Base-by-base conservation (phyloP, 768 basidiomycete species). In the Suillus clintonianus region DNA sequence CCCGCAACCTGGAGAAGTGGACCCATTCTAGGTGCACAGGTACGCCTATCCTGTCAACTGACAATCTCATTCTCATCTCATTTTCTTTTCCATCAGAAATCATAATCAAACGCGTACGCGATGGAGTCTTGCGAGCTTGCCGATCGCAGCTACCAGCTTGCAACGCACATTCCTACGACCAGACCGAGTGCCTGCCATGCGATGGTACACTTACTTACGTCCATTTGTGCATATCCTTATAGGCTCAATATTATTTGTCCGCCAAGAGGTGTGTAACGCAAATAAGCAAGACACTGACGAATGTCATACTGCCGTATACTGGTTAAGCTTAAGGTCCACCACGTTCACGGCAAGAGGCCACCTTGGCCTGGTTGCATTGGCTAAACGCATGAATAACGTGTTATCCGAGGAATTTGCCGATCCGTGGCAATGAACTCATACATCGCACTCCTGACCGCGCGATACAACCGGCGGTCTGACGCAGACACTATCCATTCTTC, bases 11-110 rank as follows among this genome's bases (percentile, higher is more conserved):
- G 56, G 56, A 57, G 8, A 57, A 41, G 39, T 30, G 56, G 56
- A 19, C 56, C 56, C 5, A 57, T 57, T 57, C 39, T 57, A 30
- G 56, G 11, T 13, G 24, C 56, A 57, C 56, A 27, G 56, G 56
- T 57, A 30, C 13, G 56, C 24, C 10, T 22, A 27, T 11, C 17
- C 10, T 17, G 15, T 57, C 39, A 41, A 17, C 17, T 39, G 11
- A 57, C 5, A 41, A 27, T 27, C 24, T 41, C 17, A 17, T 41
- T 24, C 56, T 57, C 1, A 57, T 27, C 13, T 39, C 39, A 7
- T 41, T 57, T 11, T 4, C n/a, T n/a, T n/a, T n/a, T n/a, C n/a
- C 19, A 13, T 24, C 24, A 57, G 56, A 57, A 41, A 27, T 27
- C 39, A 7, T 57, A 24, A 41, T 27, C 17, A 19, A 41, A 57